Base-by-base conservation (phyloP, 352 stramenopile genomes). In the Phytophthora lateralis region DNA sequence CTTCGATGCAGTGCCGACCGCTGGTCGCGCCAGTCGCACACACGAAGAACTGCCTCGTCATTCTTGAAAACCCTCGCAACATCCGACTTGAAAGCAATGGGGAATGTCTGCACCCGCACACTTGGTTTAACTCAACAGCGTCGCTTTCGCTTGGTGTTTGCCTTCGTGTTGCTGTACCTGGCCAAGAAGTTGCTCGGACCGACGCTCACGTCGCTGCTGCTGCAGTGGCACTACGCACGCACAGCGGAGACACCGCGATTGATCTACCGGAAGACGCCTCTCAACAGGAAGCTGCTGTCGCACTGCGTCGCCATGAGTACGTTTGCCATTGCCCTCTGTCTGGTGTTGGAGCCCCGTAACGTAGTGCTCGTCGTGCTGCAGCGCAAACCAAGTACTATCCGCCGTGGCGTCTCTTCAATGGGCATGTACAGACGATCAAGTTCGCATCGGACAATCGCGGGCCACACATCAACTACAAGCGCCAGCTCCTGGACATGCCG, bases 401-500 rank as follows among this genome's bases (percentile, higher is more conserved):
- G 32, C 65, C 75, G 1, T 81, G 64, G 75, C 53, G 71, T 17
- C 59, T 87, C 10, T 78, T 80, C 43, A 88, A 82, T 53, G 78
- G 78, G 14, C 80, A 88, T 49, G 29, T 88, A 9, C 80, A 89
- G 62, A 88, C 80, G 5, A 44, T 85, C 29, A 65, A 63, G 48
- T 75, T 88, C 41, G 67, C 71, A 38, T 58, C 55, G 0, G 63
- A 71, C 5, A 12, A 52, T 6, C 35, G 69, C 48, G 46, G 48
- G 15, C 80, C 80, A 0, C 15, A 21, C 5, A 60, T 89, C 24
- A 38, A 49, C 17, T 91, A 91, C 66, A 61, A 80, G 35, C 78
- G 82, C 4, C 75, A 91, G 58, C 67, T 83, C 0, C 57, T 92
- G 4, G 71, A 85, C 47, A 71, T 88, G 55, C 75, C 72, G 2